Evolutionary conservation across 192 early-diverging fungal genomes (phyloP).

Genomic region (Entomortierella chlamydospora): DNA sequence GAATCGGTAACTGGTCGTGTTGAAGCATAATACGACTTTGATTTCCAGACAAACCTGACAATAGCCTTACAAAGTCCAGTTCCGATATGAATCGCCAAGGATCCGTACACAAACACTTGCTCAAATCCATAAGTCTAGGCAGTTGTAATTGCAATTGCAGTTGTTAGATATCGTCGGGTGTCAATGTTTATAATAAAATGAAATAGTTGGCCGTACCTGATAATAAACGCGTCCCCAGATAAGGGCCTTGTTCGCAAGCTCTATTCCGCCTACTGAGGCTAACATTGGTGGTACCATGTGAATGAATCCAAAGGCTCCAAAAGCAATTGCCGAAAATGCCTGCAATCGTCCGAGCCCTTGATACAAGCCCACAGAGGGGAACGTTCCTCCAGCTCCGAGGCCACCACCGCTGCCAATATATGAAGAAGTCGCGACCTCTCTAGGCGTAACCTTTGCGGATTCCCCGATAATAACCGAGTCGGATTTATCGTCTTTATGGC

Average conservation of each 20-base stretch:
- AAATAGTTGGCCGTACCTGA: constrained; percentile 35
- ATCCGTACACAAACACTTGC: constrained; percentile 54
- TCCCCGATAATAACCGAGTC: neutral
- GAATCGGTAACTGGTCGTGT: neutral
- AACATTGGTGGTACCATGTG: constrained; percentile 49
- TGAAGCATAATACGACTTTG: constrained; percentile 19
- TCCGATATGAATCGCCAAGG: constrained; percentile 43
- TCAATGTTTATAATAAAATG: neutral
- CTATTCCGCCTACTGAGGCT: constrained; percentile 48
- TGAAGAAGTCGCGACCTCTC: neutral
- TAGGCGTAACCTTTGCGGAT: neutral
- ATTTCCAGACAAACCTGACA: constrained; percentile 50
- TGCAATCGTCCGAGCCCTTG: constrained; percentile 44
- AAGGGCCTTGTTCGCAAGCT: constrained; percentile 55
- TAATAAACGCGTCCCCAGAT: constrained; percentile 60
- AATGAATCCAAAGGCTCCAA: constrained; percentile 45
- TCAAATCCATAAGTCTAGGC: constrained; percentile 40
- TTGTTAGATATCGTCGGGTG: neutral
- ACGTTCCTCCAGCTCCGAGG: neutral
- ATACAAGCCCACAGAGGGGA: constrained; percentile 42
- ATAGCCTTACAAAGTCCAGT: constrained; percentile 30
- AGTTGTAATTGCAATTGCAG: neutral
- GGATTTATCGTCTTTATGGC: neutral
- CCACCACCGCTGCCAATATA: neutral
- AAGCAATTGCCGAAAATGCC: constrained; percentile 37